phyloP scores from a whole-genome alignment of 257 asterid species.

The Verbena officinalis region DNA sequence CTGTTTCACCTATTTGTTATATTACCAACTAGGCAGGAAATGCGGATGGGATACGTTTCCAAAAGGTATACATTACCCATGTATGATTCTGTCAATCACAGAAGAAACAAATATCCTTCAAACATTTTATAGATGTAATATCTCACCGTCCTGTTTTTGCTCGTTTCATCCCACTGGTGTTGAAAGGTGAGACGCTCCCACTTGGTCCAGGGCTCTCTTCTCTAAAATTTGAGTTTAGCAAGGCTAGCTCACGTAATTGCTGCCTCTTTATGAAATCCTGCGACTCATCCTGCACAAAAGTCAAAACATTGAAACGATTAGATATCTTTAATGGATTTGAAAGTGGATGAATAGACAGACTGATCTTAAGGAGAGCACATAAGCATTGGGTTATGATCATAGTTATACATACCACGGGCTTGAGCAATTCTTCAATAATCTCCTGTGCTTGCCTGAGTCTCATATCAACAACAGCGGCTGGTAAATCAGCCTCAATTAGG shows the following conservation, averaged over 20 bases:
- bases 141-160: slow-evolving; percentile 88
- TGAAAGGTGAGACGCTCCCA: slow-evolving; percentile 93
- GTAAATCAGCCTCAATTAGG: slow-evolving; percentile 93
- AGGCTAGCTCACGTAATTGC: slow-evolving; percentile 93
- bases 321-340: too few relatives aligned
- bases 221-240: slow-evolving; percentile 88
- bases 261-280: slow-evolving; percentile 93
- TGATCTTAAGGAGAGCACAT: slow-evolving; percentile 16
- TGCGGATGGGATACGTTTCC: slow-evolving; percentile 16
- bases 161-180: slow-evolving; percentile 90
- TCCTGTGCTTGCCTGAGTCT: slow-evolving; percentile 91
- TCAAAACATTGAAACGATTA: too few relatives aligned
- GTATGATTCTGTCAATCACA: slow-evolving; percentile 28
- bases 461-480: slow-evolving; percentile 72
- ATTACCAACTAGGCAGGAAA: slow-evolving; percentile 25
- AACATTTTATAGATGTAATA: slow-evolving; percentile 19
- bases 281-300: slow-evolving; percentile 74
- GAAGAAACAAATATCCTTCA: slow-evolving; percentile 18
- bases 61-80: slow-evolving; percentile 18
- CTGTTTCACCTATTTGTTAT: slow-evolving; percentile 25
- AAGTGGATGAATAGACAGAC: too few relatives aligned
- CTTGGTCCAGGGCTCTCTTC: slow-evolving; percentile 99
- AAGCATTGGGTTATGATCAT: slow-evolving; percentile 20
- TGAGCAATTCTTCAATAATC: slow-evolving; percentile 83
- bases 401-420: slow-evolving; percentile 97